Evolutionary conservation across 1,284 basidiomycete genomes (phyloP).

Genomic region (Fomitiporia mediterranea): DNA sequence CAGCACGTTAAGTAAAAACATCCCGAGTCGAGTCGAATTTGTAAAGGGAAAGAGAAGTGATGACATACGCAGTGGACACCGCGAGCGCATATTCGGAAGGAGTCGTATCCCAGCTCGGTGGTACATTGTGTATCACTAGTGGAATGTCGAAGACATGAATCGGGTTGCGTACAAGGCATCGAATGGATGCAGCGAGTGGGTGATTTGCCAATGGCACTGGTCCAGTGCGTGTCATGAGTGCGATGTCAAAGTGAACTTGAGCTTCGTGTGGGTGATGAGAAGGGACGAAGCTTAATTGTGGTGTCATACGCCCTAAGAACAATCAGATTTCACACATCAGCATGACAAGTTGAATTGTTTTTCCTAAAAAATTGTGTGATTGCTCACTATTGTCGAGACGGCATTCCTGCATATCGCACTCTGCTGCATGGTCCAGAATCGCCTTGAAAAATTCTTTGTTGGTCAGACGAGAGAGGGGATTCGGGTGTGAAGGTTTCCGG

Average conservation of each 20-base stretch:
- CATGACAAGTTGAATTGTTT: too few relatives aligned
- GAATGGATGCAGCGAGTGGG: conserved; percentile 14
- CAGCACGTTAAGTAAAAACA: background rate
- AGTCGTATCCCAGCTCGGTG: conserved; percentile 6
- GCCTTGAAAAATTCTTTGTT: conserved; percentile 8
- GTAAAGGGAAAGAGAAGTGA: background rate
- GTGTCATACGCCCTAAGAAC: background rate
- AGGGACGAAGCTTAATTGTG: background rate
- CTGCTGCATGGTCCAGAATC: conserved; percentile 14
- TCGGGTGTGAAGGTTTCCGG: conserved; percentile 8
- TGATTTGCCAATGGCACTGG: conserved; percentile 7
- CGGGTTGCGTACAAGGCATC: conserved; percentile 6
- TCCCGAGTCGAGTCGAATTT: background rate
- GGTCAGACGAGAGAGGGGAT: conserved; percentile 4
- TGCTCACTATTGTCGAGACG: conserved; percentile 15
- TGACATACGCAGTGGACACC: conserved; percentile 8
- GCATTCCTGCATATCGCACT: conserved; percentile 14
- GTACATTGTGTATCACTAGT: conserved; percentile 6
- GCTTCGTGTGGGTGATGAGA: background rate
- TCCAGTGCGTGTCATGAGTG: conserved; percentile 7
- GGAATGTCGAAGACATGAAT: conserved; percentile 11
- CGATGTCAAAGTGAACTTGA: background rate
- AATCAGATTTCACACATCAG: too few relatives aligned
- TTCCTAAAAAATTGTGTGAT: too few relatives aligned
- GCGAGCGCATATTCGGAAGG: conserved; percentile 13